Evolutionary conservation across 805 yeast species (phyloP).

Genomic region (Helenozyma baotianmanensis): DNA sequence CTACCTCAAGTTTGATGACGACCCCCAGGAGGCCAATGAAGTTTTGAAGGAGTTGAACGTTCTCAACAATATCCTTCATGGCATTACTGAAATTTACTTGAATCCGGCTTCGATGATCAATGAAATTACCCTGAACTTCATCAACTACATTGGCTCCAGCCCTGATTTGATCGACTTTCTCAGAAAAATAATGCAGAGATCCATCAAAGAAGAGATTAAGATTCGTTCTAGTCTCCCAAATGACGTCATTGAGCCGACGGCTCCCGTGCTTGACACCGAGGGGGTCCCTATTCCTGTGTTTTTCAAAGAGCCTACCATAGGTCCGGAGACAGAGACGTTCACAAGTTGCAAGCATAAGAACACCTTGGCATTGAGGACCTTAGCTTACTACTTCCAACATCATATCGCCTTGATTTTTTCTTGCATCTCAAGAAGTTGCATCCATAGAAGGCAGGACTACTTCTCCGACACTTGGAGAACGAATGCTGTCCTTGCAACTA

Average conservation of each 20-base stretch:
- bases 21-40: conserved; percentile 24
- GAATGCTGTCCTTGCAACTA: conserved; percentile 38
- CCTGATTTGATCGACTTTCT: conserved; percentile 34
- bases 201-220: conserved; percentile 53
- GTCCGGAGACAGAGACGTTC: conserved; percentile 31
- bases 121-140: conserved; percentile 38
- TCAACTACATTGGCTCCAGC: conserved; percentile 19
- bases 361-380: conserved; percentile 50
- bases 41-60: conserved; percentile 32
- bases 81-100: conserved; percentile 53
- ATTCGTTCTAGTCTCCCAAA: conserved; percentile 47
- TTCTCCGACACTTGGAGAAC: conserved; percentile 29
- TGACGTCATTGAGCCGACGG: conserved; percentile 41
- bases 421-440: conserved; percentile 41
- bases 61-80: conserved; percentile 43
- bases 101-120: conserved; percentile 49
- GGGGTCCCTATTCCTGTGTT: conserved; percentile 34
- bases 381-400: conserved; percentile 46
- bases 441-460: conserved; percentile 46
- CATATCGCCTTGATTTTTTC: conserved; percentile 39
- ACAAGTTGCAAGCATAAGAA: conserved; percentile 59
- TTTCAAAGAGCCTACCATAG: conserved; percentile 36
- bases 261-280: conserved; percentile 23
- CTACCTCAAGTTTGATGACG: conserved; percentile 29
- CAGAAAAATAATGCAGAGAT: conserved; percentile 44